Base-by-base conservation (phyloP, 78 protist genomes). In the Chrysochromulina parva region DNA sequence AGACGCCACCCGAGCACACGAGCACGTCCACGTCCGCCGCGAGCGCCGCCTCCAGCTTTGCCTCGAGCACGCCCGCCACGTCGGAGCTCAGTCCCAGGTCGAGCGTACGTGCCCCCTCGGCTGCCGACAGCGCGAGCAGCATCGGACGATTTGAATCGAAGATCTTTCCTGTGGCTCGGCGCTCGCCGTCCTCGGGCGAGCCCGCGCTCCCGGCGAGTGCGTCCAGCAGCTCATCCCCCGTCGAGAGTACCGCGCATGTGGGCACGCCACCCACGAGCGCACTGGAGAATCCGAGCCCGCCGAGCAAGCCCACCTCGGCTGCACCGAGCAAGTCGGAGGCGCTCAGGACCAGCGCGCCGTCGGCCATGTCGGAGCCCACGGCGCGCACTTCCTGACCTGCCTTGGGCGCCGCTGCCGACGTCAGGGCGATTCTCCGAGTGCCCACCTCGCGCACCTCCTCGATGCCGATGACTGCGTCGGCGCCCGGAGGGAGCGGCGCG, bases 1-100 rank as follows among this genome's bases (percentile, higher is more conserved):
- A 93, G 2, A 95, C 97, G 57, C 96, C 97, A 9, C 96, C 96
- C 0, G 94, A 85, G 80, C 95, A 93, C 19, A 96, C 54, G 62
- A 96, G 84, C 69, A 92, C 88, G 73, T 94, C 95, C 4, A 92
- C 91, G 22, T 28, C 55, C 17, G 26, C 48, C 13, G 67, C 52
- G 48, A 88, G 53, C 26, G 88, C 90, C n/a, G 50, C 60, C 62
- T 38, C n/a, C 9, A 90, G 19, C 24, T 80, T 84, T 10, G 48
- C 66, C n/a, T 17, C 53, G 38, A 80, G 26, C 47, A 16, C 19
- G n/a, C 3, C 58, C 38, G 26, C 50, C 60, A 1, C 52, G 62
- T 90, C 88, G 9, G 24, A 0, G 48, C 5, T 88, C 85, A 88
- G 24, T 57, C 91, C 88, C 24, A 24, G 38, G 28, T 73, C 91